These are phyloP conservation scores for Ogataea haglerorum DNA, from an alignment of 805 yeast species.

Conservation along the genomic window DNA sequence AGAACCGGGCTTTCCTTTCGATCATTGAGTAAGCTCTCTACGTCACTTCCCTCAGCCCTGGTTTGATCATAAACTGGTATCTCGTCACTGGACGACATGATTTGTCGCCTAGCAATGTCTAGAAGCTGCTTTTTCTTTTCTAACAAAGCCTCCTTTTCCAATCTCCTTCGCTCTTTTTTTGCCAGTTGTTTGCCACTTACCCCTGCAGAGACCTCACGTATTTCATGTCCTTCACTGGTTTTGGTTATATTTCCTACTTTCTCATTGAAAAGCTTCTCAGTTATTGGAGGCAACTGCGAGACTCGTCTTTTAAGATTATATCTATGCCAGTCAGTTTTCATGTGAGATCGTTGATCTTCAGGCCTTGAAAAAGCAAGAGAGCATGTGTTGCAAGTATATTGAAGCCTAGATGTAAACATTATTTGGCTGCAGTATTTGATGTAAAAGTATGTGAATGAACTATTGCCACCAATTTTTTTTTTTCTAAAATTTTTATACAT, in stretches of 20 bases:
- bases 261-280: conserved; percentile 26
- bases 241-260: conserved; percentile 25
- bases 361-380: conserved; percentile 74
- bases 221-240: conserved; percentile 27
- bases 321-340: conserved; percentile 98
- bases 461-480: no score
- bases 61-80: not conserved
- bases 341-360: conserved; percentile 85
- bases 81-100: conserved; percentile 20
- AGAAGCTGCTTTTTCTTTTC: conserved; percentile 48
- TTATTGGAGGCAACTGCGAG: conserved; percentile 71
- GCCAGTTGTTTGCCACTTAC: conserved; percentile 31
- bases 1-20: no score
- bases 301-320: conserved; percentile 93
- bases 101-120: conserved; percentile 43
- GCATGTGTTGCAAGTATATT: conserved; percentile 82
- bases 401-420: not conserved
- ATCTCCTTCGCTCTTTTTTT: conserved; percentile 49
- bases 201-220: conserved; percentile 19
- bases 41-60: not conserved
- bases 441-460: no score
- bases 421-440: not conserved
- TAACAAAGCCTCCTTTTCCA: conserved; percentile 46
- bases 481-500: not conserved
- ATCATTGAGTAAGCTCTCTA: conserved; percentile 9